Base-by-base conservation (phyloP, 2,329 filamentous ascomycete genomes). In the Aspergillus novofumigatus region DNA sequence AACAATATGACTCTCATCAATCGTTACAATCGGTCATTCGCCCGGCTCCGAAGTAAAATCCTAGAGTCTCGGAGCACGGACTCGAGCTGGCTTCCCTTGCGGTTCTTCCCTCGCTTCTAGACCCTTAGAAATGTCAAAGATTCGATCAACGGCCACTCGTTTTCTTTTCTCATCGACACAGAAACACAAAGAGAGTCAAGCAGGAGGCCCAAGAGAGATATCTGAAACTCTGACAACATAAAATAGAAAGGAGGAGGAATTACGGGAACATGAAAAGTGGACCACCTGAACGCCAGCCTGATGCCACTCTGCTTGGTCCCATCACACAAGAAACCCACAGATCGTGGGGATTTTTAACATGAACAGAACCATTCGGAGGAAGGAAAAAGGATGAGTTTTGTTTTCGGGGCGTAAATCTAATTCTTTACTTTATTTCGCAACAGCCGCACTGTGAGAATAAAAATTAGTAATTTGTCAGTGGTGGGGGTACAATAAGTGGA, bases 401-500 rank as follows among this genome's bases (percentile, higher is more conserved):
- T 55, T 57, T 57, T 59, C 51, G 21, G 28, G 48, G 50, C 51
- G 35, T 49, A 55, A 55, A 53, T 29, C 52, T 42, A 55, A 42
- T 28, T 38, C 47, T 51, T 25, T n/a, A 32, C 47, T 67, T 73
- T 75, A 81, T 74, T 80, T 81, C 54, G 79, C 79, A 67, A 81
- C 79, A 59, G 79, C 78, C 58, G 78, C 74, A 67, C 78, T 77
- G 52, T 32, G 2, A 17, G 4, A 41, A n/a, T 61, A 21, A 26
- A 48, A 28, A 32, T 14, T 42, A 52, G 56, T 56, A 28, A 61
- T 25, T 64, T 53, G 50, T 59, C 25, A 54, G 41, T 57, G 32
- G 25, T 42, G 26, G 20, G 38, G 26, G 20, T 26, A 41, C 14
- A 45, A 7, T 4, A 41, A 6, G 48, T 6, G 21, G 38, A 62